phyloP scores from a whole-genome alignment of 2,329 filamentous ascomycete genomes.

The Colletotrichum karsti region DNA sequence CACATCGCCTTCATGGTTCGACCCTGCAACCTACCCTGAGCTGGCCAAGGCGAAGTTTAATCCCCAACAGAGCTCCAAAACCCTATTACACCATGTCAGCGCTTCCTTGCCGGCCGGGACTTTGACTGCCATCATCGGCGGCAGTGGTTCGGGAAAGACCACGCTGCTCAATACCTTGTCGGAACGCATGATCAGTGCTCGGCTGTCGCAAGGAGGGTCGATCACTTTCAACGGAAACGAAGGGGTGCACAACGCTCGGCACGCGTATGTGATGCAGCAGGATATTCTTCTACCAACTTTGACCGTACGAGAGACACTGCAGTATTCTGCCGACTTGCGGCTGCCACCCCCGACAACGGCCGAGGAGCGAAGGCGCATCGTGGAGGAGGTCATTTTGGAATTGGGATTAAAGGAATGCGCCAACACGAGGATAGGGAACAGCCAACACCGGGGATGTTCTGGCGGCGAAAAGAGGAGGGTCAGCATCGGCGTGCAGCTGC shows the following conservation, averaged over 20 bases:
- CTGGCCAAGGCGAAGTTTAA: conserved; percentile 47
- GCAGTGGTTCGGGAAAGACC: conserved; percentile 78
- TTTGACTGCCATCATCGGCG: conserved; percentile 79
- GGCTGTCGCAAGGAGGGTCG: conserved; percentile 60
- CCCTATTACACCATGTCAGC: conserved; percentile 69
- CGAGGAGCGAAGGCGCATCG: conserved; percentile 67
- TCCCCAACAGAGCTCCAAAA: conserved; percentile 50
- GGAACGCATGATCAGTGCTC: conserved; percentile 68
- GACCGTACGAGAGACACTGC: conserved; percentile 79
- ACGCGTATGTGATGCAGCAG: conserved; percentile 80
- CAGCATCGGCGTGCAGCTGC: conserved; percentile 80
- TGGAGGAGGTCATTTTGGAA: conserved; percentile 81
- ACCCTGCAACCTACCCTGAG: conserved; percentile 55
- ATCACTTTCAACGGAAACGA: conserved; percentile 69
- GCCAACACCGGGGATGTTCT: conserved; percentile 77
- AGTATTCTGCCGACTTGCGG: conserved; percentile 76
- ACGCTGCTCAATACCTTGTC: conserved; percentile 77
- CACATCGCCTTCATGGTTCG: conserved; percentile 62
- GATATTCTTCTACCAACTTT: conserved; percentile 78
- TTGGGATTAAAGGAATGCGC: conserved; percentile 81
- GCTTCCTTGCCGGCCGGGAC: conserved; percentile 72
- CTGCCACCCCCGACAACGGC: conserved; percentile 69
- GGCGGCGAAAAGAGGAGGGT: conserved; percentile 82
- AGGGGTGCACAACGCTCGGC: conserved; percentile 62
- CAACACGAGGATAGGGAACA: conserved; percentile 76